Conservation (phyloP, 345 rosid genomes). For the Boechera stricta region DNA sequence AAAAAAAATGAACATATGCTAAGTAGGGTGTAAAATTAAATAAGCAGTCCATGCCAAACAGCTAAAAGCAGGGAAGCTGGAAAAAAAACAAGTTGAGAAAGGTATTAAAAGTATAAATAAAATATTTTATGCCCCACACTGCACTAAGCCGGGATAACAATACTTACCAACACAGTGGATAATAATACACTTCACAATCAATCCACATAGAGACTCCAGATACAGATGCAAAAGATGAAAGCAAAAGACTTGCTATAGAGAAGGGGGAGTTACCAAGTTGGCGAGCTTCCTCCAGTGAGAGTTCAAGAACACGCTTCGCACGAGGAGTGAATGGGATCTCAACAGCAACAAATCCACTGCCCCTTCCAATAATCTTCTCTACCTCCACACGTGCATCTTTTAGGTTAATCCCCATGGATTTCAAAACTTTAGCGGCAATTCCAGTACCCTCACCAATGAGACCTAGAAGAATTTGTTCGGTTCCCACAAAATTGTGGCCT, state of each 20-base stretch:
- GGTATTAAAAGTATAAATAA: neutral
- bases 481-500: slow-evolving; percentile 96
- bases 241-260: neutral
- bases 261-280: slow-evolving; percentile 64
- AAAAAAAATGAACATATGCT: too few relatives aligned
- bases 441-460: slow-evolving; percentile 98
- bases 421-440: slow-evolving; percentile 93
- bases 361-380: slow-evolving; percentile 96
- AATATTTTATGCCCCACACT: neutral
- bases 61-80: neutral
- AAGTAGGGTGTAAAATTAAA: neutral
- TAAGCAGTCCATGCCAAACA: neutral
- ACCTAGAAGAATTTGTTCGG: slow-evolving; percentile 88
- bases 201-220: slow-evolving; percentile 9
- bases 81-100: neutral
- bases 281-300: slow-evolving; percentile 94
- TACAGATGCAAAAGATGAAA: slow-evolving; percentile 4
- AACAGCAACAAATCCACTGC: slow-evolving; percentile 97
- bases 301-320: slow-evolving; percentile 94
- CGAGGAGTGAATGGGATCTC: slow-evolving; percentile 99
- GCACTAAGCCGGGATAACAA: neutral
- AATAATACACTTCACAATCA: neutral
- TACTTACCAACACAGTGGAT: slow-evolving; percentile 12
- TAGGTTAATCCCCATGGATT: slow-evolving; percentile 94
- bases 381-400: slow-evolving; percentile 97